phyloP scores from a whole-genome alignment of 257 asterid genomes.

The Eustoma russellianum region DNA sequence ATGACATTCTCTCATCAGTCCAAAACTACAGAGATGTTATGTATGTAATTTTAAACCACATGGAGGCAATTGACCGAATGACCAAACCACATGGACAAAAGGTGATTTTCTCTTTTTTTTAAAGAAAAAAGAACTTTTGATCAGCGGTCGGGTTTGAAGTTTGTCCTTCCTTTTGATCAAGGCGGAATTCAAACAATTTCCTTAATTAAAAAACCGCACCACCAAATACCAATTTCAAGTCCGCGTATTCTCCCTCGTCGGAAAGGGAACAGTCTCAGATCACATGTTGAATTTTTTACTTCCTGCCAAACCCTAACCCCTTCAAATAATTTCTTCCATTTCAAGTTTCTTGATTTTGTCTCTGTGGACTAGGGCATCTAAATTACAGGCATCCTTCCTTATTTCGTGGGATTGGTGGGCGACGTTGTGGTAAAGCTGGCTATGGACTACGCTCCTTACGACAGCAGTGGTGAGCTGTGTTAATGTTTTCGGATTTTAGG shows the following conservation, averaged over 20 bases:
- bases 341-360: conserved; percentile 3
- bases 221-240: conserved; percentile 34
- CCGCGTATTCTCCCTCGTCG: conserved; percentile 30
- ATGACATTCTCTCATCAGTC: no score
- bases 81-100: no score
- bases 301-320: conserved; percentile 13
- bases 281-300: conserved; percentile 16
- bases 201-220: conserved; percentile 21
- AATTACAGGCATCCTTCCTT: background rate
- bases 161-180: no score
- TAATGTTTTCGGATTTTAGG: background rate
- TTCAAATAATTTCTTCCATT: background rate
- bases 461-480: conserved; percentile 53
- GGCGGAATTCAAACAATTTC: conserved; percentile 40
- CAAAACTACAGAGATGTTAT: no score
- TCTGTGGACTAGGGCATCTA: background rate
- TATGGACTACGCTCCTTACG: conserved; percentile 52
- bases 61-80: no score
- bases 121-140: no score
- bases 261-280: conserved; percentile 11
- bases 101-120: no score
- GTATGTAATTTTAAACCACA: no score
- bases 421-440: conserved; percentile 36
- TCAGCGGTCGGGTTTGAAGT: no score
- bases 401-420: background rate